Evolutionary conservation across 2,329 filamentous ascomycete genomes (phyloP), one percentile per base, ranked within the genome.

Genomic region (Pezizomycotina sp.): DNA sequence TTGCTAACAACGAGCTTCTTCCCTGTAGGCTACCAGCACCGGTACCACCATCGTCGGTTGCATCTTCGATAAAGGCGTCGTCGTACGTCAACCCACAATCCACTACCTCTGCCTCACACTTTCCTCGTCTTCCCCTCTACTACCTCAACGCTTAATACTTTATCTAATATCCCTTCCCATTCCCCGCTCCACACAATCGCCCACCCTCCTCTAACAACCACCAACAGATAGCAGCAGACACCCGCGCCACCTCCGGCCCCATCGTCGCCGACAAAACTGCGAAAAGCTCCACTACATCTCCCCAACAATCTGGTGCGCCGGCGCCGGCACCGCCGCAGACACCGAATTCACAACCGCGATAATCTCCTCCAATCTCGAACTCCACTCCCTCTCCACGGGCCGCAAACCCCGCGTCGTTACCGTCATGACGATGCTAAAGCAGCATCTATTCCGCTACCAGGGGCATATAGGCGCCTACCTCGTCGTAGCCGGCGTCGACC

Each of bases 211-310:
- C 46, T 28, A 40, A 40, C 35, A 34, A 29, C 23, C 6, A 47
- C 41, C 21, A 24, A 35, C 52, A 84, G 78, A 95, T 98, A 61
- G 89, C 89, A 47, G 89, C 89, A 64, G 89, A 98, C 63, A 98
- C 89, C 49, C 74, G 89, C 71, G 89, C 89, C 47, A 98, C 89
- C 29, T 91, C 80, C 48, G 89, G 89, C 22, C 84, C 89, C 50
- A 98, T 98, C 62, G 89, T 98, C 52, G 91, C 91, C 61, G 89
- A 98, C 72, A 98, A 98, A 98, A 98, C 71, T 95, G 89, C 67
- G 86, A 98, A 65, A 98, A 98, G 67, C 75, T 98, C 48, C 89
- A 98, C 66, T 98, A 91, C 68, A 98, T 98, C 60, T 70, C 89
- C 27, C 86, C 89, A 42, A 83, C 93, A 61, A 98, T 98, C 62